A percentile compares a stretch with the other conserved stretches of the same genome.
These are phyloP conservation scores for Penicillium desertorum DNA, from an alignment of 495 filamentous ascomycete genomes.

Conservation along the genomic window DNA sequence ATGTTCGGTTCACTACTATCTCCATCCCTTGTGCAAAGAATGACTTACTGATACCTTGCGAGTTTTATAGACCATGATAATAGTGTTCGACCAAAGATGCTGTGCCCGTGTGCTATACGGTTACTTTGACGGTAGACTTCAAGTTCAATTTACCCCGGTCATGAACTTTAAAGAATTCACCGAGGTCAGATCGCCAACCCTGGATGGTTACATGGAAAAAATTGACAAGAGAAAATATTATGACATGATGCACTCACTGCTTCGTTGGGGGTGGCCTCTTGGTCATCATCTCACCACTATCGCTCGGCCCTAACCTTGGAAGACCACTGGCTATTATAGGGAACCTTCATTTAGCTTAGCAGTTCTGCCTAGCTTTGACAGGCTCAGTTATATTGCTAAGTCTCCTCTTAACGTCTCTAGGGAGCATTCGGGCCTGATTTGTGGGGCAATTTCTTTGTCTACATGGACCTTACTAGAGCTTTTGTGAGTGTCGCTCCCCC, in stretches of 20 bases:
- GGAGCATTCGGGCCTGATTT: not conserved
- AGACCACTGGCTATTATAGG: not conserved
- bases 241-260: not conserved
- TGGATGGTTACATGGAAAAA: not conserved
- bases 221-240: not conserved
- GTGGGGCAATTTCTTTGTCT: not conserved
- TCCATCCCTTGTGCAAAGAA: not conserved
- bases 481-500: not conserved
- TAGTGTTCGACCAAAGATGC: not conserved
- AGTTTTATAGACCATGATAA: not conserved
- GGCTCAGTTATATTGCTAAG: not conserved
- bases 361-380: not conserved
- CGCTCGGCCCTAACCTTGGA: not conserved
- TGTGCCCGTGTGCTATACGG: not conserved
- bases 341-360: not conserved
- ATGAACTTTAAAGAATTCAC: not conserved
- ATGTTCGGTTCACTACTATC: not conserved
- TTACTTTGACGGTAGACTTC: not conserved
- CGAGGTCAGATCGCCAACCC: not conserved
- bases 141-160: not conserved
- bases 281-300: not conserved
- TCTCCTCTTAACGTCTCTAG: not conserved
- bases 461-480: not conserved
- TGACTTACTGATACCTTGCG: not conserved
- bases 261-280: conserved; percentile 2